Conservation (phyloP, 2,329 filamentous ascomycete species). For the Chaetomiaceae sp. region DNA sequence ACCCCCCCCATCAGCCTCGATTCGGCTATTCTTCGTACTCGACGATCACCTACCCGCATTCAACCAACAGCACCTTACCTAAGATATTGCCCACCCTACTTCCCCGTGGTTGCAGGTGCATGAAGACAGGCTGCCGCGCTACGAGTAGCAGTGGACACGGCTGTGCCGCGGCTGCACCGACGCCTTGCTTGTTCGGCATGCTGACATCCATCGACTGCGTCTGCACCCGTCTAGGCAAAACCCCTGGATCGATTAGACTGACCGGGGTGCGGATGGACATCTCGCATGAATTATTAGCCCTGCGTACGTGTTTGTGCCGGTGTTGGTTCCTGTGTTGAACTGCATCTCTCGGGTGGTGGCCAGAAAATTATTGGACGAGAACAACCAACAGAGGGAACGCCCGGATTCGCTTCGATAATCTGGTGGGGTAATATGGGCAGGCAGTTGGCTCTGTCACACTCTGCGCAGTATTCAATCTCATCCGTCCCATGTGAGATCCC, state of each 20-base stretch:
- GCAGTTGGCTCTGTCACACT: no score
- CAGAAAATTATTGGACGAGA: no score
- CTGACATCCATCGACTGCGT: not conserved
- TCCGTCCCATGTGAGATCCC: no score
- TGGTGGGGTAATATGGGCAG: no score
- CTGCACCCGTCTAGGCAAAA: not conserved
- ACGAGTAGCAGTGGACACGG: not conserved
- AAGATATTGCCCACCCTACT: no score
- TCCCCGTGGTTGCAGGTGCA: not conserved
- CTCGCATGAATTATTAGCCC: not conserved
- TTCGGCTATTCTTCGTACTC: not conserved
- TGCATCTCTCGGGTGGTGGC: no score
- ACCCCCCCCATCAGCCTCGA: not conserved
- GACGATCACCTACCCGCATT: no score
- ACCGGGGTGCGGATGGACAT: not conserved
- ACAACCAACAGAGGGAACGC: no score
- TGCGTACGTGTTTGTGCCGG: not conserved
- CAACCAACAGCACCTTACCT: no score
- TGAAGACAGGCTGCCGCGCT: not conserved
- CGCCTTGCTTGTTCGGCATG: not conserved
- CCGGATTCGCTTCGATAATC: no score
- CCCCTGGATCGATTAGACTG: no score
- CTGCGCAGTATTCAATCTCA: no score
- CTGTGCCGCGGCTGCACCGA: conserved; percentile 15
- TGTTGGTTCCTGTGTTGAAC: not conserved